phyloP scores from a whole-genome alignment of 2,329 filamentous ascomycete genomes.

The Ophiostoma perfectum region DNA sequence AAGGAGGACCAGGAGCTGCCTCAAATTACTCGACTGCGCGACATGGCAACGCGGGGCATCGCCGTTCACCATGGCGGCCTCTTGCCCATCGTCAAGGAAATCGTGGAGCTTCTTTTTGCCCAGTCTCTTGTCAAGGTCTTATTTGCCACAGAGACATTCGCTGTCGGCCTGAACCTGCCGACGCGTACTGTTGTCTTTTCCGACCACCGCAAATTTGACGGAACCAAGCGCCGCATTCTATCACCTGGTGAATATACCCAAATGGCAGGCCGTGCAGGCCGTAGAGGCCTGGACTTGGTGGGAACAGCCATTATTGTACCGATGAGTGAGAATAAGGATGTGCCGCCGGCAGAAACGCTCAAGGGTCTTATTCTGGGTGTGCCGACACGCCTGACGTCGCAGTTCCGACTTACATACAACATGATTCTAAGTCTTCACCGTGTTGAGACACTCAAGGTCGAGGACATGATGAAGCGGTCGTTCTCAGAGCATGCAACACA shows the following conservation, averaged over 20 bases:
- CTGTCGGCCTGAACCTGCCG: slow-evolving; percentile 94
- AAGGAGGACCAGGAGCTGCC: slow-evolving; percentile 85
- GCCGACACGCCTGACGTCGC: slow-evolving; percentile 88
- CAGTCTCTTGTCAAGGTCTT: slow-evolving; percentile 93
- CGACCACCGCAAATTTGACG: slow-evolving; percentile 93
- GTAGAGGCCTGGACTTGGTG: slow-evolving; percentile 85
- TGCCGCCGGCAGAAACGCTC: slow-evolving; percentile 75
- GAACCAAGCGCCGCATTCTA: slow-evolving; percentile 82
- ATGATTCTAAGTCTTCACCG: slow-evolving; percentile 96
- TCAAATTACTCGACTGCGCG: slow-evolving; percentile 81
- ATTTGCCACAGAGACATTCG: slow-evolving; percentile 97
- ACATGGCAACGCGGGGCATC: slow-evolving; percentile 80
- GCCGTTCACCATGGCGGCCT: slow-evolving; percentile 95
- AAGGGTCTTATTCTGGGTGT: slow-evolving; percentile 94
- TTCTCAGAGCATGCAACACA: slow-evolving; percentile 98
- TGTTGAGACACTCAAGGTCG: slow-evolving; percentile 94
- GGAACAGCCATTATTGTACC: slow-evolving; percentile 93
- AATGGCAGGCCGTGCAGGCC: slow-evolving; percentile 92
- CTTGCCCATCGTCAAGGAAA: slow-evolving; percentile 92
- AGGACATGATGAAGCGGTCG: slow-evolving; percentile 99
- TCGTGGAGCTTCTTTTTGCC: slow-evolving; percentile 94
- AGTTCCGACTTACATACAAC: slow-evolving; percentile 97
- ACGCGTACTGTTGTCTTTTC: slow-evolving; percentile 97
- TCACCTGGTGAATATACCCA: slow-evolving; percentile 96
- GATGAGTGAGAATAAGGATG: slow-evolving; percentile 72